Evolutionary conservation across 2,329 filamentous ascomycete species (phyloP).

Genomic region (Aspergillus brasiliensis): DNA sequence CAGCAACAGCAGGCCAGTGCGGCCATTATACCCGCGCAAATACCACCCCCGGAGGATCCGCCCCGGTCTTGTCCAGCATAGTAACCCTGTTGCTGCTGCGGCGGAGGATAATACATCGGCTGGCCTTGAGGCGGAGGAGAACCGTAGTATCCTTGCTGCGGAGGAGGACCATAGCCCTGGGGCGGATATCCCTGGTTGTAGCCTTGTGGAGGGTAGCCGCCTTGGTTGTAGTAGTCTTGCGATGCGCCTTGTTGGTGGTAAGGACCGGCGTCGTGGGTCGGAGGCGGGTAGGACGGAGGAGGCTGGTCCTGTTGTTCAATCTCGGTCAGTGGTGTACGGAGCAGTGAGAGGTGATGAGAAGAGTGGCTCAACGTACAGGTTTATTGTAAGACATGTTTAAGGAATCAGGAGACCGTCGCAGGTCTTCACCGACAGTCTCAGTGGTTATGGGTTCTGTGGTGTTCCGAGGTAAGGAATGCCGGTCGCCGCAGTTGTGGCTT

Average conservation of each 20-base stretch:
- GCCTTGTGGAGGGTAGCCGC: constrained; percentile 14
- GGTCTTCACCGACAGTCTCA: background rate
- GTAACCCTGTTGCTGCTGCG: constrained; percentile 41
- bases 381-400: constrained; percentile 37
- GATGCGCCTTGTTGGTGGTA: constrained; percentile 32
- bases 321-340: background rate
- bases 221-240: constrained; percentile 38
- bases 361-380: constrained; percentile 27
- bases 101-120: constrained; percentile 43
- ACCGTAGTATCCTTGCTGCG: constrained; percentile 26
- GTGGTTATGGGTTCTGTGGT: background rate
- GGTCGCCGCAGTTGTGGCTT: background rate
- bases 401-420: background rate
- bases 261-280: constrained; percentile 35
- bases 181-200: constrained; percentile 30
- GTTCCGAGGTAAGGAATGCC: background rate
- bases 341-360: background rate
- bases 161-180: constrained; percentile 25
- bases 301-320: constrained; percentile 30
- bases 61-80: constrained; percentile 36
- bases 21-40: constrained; percentile 51
- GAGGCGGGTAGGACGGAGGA: constrained; percentile 42
- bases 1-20: constrained; percentile 54
- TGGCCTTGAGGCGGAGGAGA: constrained; percentile 32
- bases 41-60: constrained; percentile 37